Conservation (phyloP, 1,139 yeast genomes). For the Candida pseudoviswanathii region DNA sequence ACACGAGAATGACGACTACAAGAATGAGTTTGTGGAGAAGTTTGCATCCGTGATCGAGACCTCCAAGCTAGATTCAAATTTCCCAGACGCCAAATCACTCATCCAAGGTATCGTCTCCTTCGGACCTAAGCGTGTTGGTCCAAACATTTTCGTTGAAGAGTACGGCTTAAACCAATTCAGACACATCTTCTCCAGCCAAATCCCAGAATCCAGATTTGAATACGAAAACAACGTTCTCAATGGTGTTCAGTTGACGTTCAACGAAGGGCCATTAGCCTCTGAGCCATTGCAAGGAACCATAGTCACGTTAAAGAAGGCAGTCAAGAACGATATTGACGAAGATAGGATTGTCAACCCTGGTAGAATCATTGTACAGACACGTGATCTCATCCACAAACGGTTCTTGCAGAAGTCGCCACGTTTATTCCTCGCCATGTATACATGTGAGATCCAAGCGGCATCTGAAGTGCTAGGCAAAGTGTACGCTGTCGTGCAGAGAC, state of each 20-base stretch:
- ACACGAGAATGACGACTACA: conserved; percentile 16
- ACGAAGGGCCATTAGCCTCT: conserved; percentile 84
- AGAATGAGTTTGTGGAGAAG: conserved; percentile 15
- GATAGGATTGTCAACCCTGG: conserved; percentile 45
- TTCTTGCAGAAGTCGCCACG: conserved; percentile 85
- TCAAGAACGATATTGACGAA: conserved; percentile 33
- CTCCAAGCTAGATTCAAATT: conserved; percentile 22
- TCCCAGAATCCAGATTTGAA: conserved; percentile 34
- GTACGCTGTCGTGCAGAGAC: conserved; percentile 87
- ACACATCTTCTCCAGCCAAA: conserved; percentile 22
- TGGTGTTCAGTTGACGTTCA: conserved; percentile 83
- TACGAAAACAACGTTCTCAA: conserved; percentile 71
- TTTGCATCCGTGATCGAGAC: conserved; percentile 34
- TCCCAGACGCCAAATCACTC: conserved; percentile 24
- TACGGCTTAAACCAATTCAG: conserved; percentile 34
- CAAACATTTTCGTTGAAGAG: conserved; percentile 71
- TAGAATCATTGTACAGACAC: conserved; percentile 69
- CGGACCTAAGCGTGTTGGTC: conserved; percentile 79
- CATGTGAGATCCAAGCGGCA: conserved; percentile 94
- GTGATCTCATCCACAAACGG: conserved; percentile 71
- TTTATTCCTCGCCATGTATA: conserved; percentile 85
- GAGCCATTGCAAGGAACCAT: conserved; percentile 88
- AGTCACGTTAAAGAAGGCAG: conserved; percentile 42
- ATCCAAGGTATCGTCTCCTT: conserved; percentile 59
- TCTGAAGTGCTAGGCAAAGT: conserved; percentile 95